phyloP scores from a whole-genome alignment of 495 filamentous ascomycete species.

The Aspergillus sclerotiicarbonarius region DNA sequence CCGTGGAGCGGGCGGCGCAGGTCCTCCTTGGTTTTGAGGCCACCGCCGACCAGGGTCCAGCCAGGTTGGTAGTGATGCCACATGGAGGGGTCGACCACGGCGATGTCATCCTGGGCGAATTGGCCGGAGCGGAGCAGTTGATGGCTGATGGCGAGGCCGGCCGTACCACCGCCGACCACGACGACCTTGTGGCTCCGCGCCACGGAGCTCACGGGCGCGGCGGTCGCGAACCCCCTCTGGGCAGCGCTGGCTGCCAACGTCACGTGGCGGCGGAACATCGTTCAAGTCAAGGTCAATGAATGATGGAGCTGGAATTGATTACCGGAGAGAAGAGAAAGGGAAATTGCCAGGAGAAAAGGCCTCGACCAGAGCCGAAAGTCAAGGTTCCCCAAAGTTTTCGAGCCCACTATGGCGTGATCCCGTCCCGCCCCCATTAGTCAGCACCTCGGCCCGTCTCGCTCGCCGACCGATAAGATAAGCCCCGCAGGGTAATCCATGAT shows the following conservation, averaged over 20 bases:
- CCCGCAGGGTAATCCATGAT: neutral
- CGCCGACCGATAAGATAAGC: neutral
- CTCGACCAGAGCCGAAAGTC: neutral
- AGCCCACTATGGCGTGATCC: neutral
- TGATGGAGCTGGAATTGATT: neutral
- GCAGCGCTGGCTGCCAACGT: slow-evolving; percentile 9
- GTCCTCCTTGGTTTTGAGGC: slow-evolving; percentile 56
- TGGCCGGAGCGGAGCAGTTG: slow-evolving; percentile 58
- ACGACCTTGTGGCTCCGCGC: slow-evolving; percentile 58
- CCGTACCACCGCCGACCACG: slow-evolving; percentile 61
- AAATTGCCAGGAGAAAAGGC: neutral
- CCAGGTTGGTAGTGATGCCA: slow-evolving; percentile 72
- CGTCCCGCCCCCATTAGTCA: neutral
- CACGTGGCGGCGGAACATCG: slow-evolving; percentile 25
- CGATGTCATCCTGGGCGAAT: slow-evolving; percentile 60
- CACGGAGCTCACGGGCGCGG: slow-evolving; percentile 33
- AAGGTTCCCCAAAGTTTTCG: neutral
- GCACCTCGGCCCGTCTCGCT: neutral
- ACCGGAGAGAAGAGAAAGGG: neutral
- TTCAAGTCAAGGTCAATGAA: neutral
- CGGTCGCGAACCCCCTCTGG: slow-evolving; percentile 38
- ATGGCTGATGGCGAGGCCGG: slow-evolving; percentile 60
- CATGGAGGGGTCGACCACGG: slow-evolving; percentile 61
- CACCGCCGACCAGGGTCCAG: slow-evolving; percentile 68
- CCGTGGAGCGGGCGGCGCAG: slow-evolving; percentile 50